Evolutionary conservation across 305 asterid species (phyloP).

Genomic region (Fraxinus latifolia): DNA sequence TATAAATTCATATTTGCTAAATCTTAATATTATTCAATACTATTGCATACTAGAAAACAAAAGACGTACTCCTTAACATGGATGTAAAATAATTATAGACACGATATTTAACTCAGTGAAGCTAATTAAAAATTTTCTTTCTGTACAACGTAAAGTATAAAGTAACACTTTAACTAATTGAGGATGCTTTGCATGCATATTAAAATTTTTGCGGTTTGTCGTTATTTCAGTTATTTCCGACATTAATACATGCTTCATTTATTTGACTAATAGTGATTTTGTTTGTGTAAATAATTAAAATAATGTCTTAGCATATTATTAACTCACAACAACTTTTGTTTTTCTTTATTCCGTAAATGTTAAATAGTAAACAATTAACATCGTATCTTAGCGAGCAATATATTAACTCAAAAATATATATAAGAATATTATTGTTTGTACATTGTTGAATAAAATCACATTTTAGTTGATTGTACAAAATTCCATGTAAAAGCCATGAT

Average conservation of each 20-base stretch:
- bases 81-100: neutral
- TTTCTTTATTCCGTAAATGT: neutral
- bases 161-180: neutral
- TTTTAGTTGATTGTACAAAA: neutral
- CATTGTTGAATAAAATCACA: neutral
- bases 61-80: neutral
- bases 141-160: neutral
- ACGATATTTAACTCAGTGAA: neutral
- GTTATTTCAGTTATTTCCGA: conserved; percentile 13
- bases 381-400: neutral
- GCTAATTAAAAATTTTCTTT: neutral
- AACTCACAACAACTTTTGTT: neutral
- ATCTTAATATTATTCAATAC: too few relatives aligned
- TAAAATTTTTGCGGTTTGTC: neutral
- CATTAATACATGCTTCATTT: neutral
- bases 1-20: neutral
- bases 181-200: neutral
- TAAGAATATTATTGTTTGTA: neutral
- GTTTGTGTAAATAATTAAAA: neutral
- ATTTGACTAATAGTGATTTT: neutral
- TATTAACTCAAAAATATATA: neutral
- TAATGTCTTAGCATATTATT: neutral
- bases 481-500: neutral
- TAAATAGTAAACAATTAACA: neutral
- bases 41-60: neutral